These are phyloP conservation scores for Colletotrichum scovillei DNA, from an alignment of 2,329 filamentous ascomycete genomes.

Conservation along the genomic window DNA sequence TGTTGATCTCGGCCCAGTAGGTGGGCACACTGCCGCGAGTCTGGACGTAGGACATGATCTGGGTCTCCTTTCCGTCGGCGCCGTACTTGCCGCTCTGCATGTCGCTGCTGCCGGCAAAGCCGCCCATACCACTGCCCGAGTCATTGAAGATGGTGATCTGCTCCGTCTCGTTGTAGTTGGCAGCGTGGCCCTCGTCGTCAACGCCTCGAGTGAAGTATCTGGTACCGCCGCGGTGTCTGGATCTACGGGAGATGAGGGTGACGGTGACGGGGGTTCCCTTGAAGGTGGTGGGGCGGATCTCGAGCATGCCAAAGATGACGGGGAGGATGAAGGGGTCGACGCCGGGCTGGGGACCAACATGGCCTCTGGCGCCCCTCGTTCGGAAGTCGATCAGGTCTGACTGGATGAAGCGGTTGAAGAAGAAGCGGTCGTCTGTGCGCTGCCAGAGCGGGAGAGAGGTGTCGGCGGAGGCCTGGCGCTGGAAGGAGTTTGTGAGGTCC, in stretches of 20 bases:
- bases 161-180: slow-evolving; percentile 99
- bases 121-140: slow-evolving; percentile 75
- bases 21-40: slow-evolving; percentile 96
- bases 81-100: slow-evolving; percentile 79
- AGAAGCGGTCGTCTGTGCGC: slow-evolving; percentile 95
- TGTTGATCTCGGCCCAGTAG: slow-evolving; percentile 97
- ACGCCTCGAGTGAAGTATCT: slow-evolving; percentile 95
- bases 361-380: slow-evolving; percentile 68
- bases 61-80: slow-evolving; percentile 76
- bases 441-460: slow-evolving; percentile 83
- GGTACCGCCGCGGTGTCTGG: slow-evolving; percentile 88
- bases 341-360: slow-evolving; percentile 76
- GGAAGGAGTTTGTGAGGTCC: slow-evolving; percentile 96
- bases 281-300: slow-evolving; percentile 87
- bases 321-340: slow-evolving; percentile 94
- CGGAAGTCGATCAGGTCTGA: slow-evolving; percentile 93
- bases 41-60: slow-evolving; percentile 94
- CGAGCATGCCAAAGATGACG: slow-evolving; percentile 95
- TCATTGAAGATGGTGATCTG: slow-evolving; percentile 93
- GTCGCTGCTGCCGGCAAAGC: slow-evolving; percentile 81
- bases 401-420: slow-evolving; percentile 96
- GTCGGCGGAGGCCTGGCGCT: slow-evolving; percentile 87
- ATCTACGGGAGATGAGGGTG: slow-evolving; percentile 87
- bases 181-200: slow-evolving; percentile 93
- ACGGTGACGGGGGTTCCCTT: slow-evolving; percentile 88